Evolutionary conservation across 2,329 filamentous ascomycete genomes (phyloP).

Genomic region (Fusarium praegraminearum): DNA sequence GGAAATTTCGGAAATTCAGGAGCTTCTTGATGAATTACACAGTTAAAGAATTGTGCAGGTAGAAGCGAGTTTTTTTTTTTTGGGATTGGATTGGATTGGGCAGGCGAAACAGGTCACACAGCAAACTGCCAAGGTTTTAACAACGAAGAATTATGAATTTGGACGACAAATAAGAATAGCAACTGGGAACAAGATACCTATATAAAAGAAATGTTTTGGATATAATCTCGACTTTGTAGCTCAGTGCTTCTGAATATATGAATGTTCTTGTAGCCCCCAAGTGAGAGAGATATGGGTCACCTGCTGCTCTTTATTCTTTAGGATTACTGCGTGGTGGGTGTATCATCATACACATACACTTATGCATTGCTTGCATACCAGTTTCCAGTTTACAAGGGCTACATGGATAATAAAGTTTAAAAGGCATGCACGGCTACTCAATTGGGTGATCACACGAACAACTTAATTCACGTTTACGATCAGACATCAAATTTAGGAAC

Average conservation of each 20-base stretch:
- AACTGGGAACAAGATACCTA: neutral
- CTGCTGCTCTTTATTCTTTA: no score
- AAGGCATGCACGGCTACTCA: no score
- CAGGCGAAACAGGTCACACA: slow-evolving; percentile 1
- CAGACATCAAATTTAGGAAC: slow-evolving; percentile 28
- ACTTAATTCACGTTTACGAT: neutral
- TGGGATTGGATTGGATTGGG: neutral
- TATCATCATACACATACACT: no score
- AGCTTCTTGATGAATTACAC: slow-evolving; percentile 71
- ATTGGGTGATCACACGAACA: neutral
- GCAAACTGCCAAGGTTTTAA: slow-evolving; percentile 4
- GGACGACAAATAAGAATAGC: neutral
- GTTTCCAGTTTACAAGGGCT: neutral
- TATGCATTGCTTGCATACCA: neutral
- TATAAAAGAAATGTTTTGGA: neutral
- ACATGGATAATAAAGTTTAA: neutral
- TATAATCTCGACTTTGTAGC: neutral
- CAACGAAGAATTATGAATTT: neutral
- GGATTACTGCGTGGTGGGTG: no score
- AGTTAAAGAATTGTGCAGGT: slow-evolving; percentile 53
- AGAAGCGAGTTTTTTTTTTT: neutral
- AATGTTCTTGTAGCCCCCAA: neutral
- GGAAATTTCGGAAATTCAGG: slow-evolving; percentile 73
- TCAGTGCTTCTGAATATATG: neutral
- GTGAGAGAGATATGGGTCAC: neutral